A percentile compares a stretch with the other conserved stretches of the same genome.
Conservation (phyloP, 2,329 filamentous ascomycete species). For the Falciphora oryzae region DNA sequence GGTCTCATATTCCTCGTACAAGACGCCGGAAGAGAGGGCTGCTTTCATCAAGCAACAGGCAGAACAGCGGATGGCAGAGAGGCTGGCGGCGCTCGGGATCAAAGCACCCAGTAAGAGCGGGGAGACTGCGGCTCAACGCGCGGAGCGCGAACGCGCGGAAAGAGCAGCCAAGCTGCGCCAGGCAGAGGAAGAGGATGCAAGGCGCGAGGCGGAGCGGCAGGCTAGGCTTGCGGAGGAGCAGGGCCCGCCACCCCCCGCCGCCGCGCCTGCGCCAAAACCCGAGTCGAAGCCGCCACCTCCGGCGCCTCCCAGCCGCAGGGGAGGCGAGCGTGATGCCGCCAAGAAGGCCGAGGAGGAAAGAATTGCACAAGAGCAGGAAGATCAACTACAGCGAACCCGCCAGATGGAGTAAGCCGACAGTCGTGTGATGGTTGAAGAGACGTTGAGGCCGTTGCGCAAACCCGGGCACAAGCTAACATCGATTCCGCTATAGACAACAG, state of each 20-base stretch:
- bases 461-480: conserved; percentile 20
- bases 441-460: background rate
- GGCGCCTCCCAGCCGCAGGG: conserved; percentile 68
- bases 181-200: conserved; percentile 90
- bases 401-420: conserved; percentile 70
- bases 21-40: conserved; percentile 87
- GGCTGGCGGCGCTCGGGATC: conserved; percentile 86
- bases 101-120: conserved; percentile 73
- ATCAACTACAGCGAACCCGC: conserved; percentile 66
- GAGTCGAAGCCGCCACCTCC: conserved; percentile 63
- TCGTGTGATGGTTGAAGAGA: background rate
- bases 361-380: conserved; percentile 65
- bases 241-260: conserved; percentile 52
- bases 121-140: conserved; percentile 76
- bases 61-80: conserved; percentile 93
- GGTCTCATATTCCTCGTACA: conserved; percentile 70
- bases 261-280: conserved; percentile 38
- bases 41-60: conserved; percentile 97
- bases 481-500: conserved; percentile 48
- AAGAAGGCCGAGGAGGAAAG: conserved; percentile 57
- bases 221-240: conserved; percentile 76
- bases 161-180: conserved; percentile 80
- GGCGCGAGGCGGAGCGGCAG: conserved; percentile 81
- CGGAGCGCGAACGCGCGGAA: conserved; percentile 83
- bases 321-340: conserved; percentile 43